phyloP scores from a whole-genome alignment of 2,329 filamentous ascomycete genomes.

The Eurotiales sp. region DNA sequence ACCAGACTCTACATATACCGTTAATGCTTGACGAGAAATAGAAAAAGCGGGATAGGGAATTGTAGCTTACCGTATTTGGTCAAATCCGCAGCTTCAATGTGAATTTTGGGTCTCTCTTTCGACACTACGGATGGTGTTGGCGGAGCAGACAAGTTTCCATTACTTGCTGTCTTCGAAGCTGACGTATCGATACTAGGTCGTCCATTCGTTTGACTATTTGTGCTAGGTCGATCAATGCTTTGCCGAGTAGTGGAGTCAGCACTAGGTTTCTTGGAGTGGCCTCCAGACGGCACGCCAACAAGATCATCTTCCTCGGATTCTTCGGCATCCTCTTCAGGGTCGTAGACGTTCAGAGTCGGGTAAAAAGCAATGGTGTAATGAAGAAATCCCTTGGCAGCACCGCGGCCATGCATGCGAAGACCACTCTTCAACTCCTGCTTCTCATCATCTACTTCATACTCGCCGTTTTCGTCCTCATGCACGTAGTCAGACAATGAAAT shows the following conservation, averaged over 20 bases:
- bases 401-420: conserved; percentile 65
- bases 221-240: conserved; percentile 7
- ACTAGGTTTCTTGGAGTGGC: conserved; percentile 24
- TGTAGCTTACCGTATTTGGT: conserved; percentile 60
- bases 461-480: conserved; percentile 69
- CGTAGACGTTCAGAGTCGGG: conserved; percentile 78
- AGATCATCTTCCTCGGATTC: conserved; percentile 45
- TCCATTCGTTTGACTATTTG: conserved; percentile 22
- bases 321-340: conserved; percentile 68
- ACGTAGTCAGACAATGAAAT: conserved; percentile 76
- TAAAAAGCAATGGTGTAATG: conserved; percentile 86
- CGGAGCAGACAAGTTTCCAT: conserved; percentile 36
- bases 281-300: conserved; percentile 18
- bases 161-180: conserved; percentile 32
- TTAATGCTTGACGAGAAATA: conserved; percentile 30
- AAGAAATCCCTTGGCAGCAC: conserved; percentile 72
- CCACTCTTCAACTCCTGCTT: conserved; percentile 65
- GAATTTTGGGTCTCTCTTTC: conserved; percentile 67
- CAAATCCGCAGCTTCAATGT: conserved; percentile 74
- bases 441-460: conserved; percentile 73
- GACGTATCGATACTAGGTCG: conserved; percentile 30
- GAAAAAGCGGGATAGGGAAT: no score
- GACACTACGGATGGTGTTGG: conserved; percentile 22
- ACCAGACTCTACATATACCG: conserved; percentile 65
- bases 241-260: conserved; percentile 25